Conservation (phyloP, 768 basidiomycete species). For the Lepiota venenata region DNA sequence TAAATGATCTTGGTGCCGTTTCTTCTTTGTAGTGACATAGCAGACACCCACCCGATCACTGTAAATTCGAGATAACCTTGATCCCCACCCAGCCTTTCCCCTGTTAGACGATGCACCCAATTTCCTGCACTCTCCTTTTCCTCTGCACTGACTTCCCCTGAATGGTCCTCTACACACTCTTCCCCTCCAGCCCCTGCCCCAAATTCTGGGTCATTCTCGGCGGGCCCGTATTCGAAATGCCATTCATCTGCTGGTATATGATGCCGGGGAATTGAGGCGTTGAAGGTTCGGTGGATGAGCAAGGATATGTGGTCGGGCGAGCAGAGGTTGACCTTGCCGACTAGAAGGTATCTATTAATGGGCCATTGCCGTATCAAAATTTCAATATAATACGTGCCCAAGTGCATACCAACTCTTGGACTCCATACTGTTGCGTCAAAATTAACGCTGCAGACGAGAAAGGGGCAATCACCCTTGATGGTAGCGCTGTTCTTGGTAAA, state of each 20-base stretch:
- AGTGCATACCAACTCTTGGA: conserved; percentile 75
- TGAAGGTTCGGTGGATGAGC: conserved; percentile 89
- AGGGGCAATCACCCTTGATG: conserved; percentile 84
- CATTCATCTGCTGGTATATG: conserved; percentile 82
- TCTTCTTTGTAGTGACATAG: not conserved
- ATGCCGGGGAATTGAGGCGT: conserved; percentile 89
- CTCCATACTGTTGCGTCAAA: conserved; percentile 92
- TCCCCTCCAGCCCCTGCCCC: conserved; percentile 33
- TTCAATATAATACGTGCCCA: conserved; percentile 52
- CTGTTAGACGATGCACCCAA: conserved; percentile 78
- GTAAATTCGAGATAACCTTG: conserved; percentile 76
- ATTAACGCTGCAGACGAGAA: conserved; percentile 64
- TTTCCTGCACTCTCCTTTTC: conserved; percentile 53
- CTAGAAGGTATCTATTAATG: conserved; percentile 33
- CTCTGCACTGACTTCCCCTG: conserved; percentile 19
- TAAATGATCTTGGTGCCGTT: conserved; percentile 6
- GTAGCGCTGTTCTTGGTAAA: conserved; percentile 64
- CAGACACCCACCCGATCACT: conserved; percentile 72
- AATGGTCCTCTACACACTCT: conserved; percentile 20
- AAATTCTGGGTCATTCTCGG: conserved; percentile 77
- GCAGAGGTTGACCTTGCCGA: conserved; percentile 82
- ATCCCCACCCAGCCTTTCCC: conserved; percentile 62
- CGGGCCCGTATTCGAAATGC: conserved; percentile 83
- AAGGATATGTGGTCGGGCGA: conserved; percentile 93
- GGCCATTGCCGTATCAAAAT: not conserved